Evolutionary conservation across 1,284 basidiomycete genomes (phyloP), one percentile per base, ranked within the genome.

Genomic region (Cryptococcus hybrid): DNA sequence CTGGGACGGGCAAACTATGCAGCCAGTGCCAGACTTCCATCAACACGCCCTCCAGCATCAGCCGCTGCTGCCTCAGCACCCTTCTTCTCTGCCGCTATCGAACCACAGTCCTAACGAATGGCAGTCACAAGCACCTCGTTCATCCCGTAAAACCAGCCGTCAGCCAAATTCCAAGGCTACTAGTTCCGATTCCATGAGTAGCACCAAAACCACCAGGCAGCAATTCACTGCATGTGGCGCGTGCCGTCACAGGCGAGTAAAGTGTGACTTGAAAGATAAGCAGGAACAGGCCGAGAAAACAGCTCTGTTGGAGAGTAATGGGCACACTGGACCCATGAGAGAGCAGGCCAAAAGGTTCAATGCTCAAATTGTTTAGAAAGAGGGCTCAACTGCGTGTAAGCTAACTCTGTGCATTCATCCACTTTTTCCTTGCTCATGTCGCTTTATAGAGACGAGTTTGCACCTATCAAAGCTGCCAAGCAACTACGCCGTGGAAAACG

Each of bases 341-440:
- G 49, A 40, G 1, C 64, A 60, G 60, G 82, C 84, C 7, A 69
- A 69, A 63, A 63, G 56, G 70, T 84, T 82, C 51, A 58, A 13
- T 94, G 91, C 75, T 89, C 90, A 6, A 93, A 93, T 74, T 94
- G 91, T 78, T 85, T 82, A 67, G 89, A 92, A 73, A 85, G 91
- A 51, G 86, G 85, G 12, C 83, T 92, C 39, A 90, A 90, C 82
- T 93, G 91, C 84, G 82, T 87, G 85, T 87, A 78, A 80, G 90
- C 84, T 3, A 3, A 12, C 30, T 30, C 4, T 30, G 30, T 30
- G 4, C 30, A 30, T 9, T 56, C 39, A 40, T 3, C 4, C n/a
- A 30, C 15, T 39, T 35, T 4, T 11, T n/a, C 13, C 11, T 50
- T 1, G 37, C 46, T 54, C 45, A 53, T 15, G 44, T 38, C 7